Conservation (phyloP, 805 yeast genomes). For the Zygosaccharomyces bailii region DNA sequence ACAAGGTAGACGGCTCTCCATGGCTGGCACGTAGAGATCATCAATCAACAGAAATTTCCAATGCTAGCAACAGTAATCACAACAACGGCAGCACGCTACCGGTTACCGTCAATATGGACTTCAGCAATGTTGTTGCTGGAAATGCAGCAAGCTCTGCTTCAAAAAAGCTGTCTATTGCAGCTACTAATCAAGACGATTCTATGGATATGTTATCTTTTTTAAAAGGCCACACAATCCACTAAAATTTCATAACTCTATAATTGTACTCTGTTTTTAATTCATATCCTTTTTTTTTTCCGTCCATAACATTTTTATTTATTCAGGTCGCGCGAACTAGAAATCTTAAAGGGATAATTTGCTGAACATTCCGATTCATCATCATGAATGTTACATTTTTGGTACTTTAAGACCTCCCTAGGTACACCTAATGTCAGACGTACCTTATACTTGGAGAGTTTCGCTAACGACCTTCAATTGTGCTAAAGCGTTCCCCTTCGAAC, state of each 20-base stretch:
- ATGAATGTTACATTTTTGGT: background rate
- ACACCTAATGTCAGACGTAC: background rate
- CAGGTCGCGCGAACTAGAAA: background rate
- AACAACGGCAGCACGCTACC: slow-evolving; percentile 1
- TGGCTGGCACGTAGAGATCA: background rate
- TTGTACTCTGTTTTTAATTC: background rate
- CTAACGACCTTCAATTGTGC: slow-evolving; percentile 55
- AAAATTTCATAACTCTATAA: background rate
- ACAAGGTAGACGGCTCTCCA: background rate
- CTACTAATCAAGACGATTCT: slow-evolving; percentile 12
- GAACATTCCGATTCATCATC: too few species aligned
- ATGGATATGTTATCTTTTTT: slow-evolving; percentile 31
- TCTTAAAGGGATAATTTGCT: slow-evolving; percentile 1
- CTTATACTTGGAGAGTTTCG: slow-evolving; percentile 11
- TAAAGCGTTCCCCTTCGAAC: slow-evolving; percentile 41
- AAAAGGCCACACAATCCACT: slow-evolving; percentile 19
- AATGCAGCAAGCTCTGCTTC: background rate
- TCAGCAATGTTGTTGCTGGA: slow-evolving; percentile 10
- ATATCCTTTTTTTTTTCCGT: background rate
- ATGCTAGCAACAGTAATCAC: slow-evolving; percentile 2
- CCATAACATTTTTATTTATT: background rate
- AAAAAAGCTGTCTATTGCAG: slow-evolving; percentile 4
- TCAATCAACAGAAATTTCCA: slow-evolving; percentile 1
- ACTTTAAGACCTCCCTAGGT: background rate
- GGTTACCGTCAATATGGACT: slow-evolving; percentile 13